phyloP scores from a whole-genome alignment of 2,329 filamentous ascomycete genomes.

The Scedosporium dehoogii region DNA sequence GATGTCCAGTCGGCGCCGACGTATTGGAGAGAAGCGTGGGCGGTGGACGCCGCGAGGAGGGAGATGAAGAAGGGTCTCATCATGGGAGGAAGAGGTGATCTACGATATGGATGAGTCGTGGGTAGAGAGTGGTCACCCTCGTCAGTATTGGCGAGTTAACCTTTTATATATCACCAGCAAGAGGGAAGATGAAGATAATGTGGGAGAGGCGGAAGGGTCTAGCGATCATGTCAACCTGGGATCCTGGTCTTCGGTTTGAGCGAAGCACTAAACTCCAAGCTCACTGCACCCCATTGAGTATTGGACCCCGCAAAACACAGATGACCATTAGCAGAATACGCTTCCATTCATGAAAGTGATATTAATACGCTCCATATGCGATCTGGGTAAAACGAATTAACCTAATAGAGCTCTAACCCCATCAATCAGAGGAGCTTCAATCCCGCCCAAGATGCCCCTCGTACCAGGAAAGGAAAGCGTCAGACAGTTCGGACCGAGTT shows the following conservation, averaged over 20 bases:
- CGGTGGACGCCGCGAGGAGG: background rate
- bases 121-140: no score
- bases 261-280: background rate
- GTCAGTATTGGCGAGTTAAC: background rate
- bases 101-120: no score
- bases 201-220: no score
- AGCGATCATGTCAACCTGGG: background rate
- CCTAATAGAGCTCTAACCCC: background rate
- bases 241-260: background rate
- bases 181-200: background rate
- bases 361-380: background rate
- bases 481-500: background rate
- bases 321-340: background rate
- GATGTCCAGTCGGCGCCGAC: constrained; percentile 65
- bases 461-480: background rate
- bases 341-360: background rate
- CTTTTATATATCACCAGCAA: background rate
- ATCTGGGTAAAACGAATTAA: background rate
- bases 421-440: background rate
- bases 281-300: background rate
- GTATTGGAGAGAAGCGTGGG: constrained; percentile 42
- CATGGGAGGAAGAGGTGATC: background rate
- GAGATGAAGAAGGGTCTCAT: background rate
- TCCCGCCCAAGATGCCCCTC: background rate
- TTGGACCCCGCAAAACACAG: background rate